Percentiles rank a stretch among this genome's conserved stretches.
Conservation (phyloP, 306 rosid species). For the Cucumis hystrix region DNA sequence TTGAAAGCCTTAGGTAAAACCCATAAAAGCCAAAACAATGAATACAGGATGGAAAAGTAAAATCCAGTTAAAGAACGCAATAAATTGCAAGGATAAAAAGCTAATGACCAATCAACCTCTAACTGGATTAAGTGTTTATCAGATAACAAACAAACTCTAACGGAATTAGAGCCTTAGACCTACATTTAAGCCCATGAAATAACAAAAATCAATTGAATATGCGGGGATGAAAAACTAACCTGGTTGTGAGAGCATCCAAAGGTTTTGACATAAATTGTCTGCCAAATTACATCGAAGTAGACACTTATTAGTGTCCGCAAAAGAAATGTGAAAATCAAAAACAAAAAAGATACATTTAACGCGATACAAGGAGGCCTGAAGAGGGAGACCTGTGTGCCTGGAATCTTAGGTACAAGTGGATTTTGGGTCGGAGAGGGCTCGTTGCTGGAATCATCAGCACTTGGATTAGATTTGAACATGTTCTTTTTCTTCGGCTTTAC, state of each 20-base stretch:
- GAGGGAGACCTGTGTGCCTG: constrained; percentile 64
- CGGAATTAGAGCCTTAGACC: not conserved
- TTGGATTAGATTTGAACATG: not conserved
- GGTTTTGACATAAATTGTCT: constrained; percentile 77
- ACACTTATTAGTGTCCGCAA: not conserved
- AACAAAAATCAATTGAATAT: not conserved
- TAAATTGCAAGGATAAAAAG: not conserved
- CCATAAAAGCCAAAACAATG: not conserved
- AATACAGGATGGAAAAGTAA: not conserved
- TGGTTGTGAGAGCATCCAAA: constrained; percentile 95
- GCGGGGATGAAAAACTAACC: constrained; percentile 13
- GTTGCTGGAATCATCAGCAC: not conserved
- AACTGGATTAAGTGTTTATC: not conserved
- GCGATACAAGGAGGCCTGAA: not conserved
- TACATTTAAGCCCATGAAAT: not conserved
- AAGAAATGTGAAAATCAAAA: not conserved
- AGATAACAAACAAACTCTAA: not conserved
- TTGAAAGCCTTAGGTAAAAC: not conserved
- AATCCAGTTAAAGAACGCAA: not conserved
- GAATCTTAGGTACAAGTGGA: constrained; percentile 27
- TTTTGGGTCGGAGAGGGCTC: constrained; percentile 17
- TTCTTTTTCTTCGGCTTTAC: constrained; percentile 34
- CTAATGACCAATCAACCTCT: not conserved
- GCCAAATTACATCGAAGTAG: constrained; percentile 2
- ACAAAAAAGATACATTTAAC: not conserved